Percentiles rank a stretch among this genome's conserved stretches.
phyloP scores from a whole-genome alignment of 2,329 filamentous ascomycete genomes.

The Aspergillus phoenicis region DNA sequence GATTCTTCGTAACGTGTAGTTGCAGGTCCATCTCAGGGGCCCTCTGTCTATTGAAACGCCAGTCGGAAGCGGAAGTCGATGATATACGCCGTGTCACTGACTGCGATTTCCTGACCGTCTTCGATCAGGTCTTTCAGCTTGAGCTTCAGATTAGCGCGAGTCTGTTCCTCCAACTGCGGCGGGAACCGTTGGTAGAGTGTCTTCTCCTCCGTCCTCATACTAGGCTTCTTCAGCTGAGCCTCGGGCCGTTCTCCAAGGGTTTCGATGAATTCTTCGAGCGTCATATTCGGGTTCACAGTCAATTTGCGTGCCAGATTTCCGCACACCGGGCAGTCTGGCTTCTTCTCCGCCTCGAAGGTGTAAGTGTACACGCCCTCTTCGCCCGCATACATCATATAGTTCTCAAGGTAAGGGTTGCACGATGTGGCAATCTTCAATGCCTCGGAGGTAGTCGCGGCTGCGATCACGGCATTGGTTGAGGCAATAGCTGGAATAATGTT shows the following conservation, averaged over 20 bases:
- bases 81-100: constrained; percentile 87
- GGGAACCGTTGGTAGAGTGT: constrained; percentile 90
- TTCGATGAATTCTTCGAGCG: constrained; percentile 82
- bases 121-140: constrained; percentile 76
- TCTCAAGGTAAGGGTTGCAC: constrained; percentile 78
- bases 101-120: constrained; percentile 84
- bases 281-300: constrained; percentile 68
- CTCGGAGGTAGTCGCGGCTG: constrained; percentile 94
- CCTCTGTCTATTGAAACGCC: constrained; percentile 42
- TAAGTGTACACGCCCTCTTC: constrained; percentile 96
- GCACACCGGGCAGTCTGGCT: constrained; percentile 92
- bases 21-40: constrained; percentile 16
- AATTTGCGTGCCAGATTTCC: constrained; percentile 79
- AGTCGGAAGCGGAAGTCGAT: constrained; percentile 68
- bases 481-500: constrained; percentile 99
- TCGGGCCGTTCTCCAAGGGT: constrained; percentile 80
- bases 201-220: constrained; percentile 75
- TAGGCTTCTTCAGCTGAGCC: constrained; percentile 91
- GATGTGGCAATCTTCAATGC: constrained; percentile 90
- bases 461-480: constrained; percentile 95
- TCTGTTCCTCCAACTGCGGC: constrained; percentile 78
- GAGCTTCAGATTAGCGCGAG: constrained; percentile 76
- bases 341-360: constrained; percentile 93
- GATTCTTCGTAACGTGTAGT: constrained; percentile 17
- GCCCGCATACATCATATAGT: constrained; percentile 99